Evolutionary conservation across 2,329 filamentous ascomycete species (phyloP), one percentile per base, ranked within the genome.

Genomic region (Trichoderma hamatum): DNA sequence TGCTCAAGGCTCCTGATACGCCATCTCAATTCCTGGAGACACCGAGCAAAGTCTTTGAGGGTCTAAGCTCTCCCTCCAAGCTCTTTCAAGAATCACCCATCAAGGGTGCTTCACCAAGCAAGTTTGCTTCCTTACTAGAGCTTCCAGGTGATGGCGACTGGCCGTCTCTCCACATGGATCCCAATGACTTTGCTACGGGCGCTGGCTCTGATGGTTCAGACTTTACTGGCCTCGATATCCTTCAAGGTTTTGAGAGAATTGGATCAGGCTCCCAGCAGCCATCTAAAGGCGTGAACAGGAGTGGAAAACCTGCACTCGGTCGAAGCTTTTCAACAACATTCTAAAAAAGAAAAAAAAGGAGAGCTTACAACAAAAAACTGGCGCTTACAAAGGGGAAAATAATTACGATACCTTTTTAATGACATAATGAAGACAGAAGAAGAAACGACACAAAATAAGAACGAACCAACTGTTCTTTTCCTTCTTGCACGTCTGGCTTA

Each of bases 161-260:
- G 78, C 74, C 77, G 14, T 71, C 74, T 7, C 72, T 81, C 24
- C 73, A 76, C 43, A 75, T 80, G 32, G 79, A 81, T 61, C 59
- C 76, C 7, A 75, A 78, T 16, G 83, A 86, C 5, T 84, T 82
- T 72, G 76, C 77, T 49, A 74, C 76, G 1, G 73, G 82, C 55
- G 84, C 87, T 9, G 85, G 87, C 16, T 73, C 83, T 0, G 85
- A 88, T 43, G 81, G 82, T 3, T 83, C 87, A 69, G 88, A 90
- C 54, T 83, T 83, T 70, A 80, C 85, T 16, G 88, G 86, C 1
- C 84, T 93, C 62, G 91, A 94, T 74, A 90, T 94, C 72, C 85
- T 92, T 56, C 89, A 92, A 75, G 90, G 90, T 11, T 94, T 93
- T 74, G 88, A 90, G 76, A 91, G 90, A 81, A 93, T 94, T 76